Evolutionary conservation across 2,329 filamentous ascomycete genomes (phyloP), one percentile per base, ranked within the genome.

Genomic region (Annulohypoxylon truncatum): DNA sequence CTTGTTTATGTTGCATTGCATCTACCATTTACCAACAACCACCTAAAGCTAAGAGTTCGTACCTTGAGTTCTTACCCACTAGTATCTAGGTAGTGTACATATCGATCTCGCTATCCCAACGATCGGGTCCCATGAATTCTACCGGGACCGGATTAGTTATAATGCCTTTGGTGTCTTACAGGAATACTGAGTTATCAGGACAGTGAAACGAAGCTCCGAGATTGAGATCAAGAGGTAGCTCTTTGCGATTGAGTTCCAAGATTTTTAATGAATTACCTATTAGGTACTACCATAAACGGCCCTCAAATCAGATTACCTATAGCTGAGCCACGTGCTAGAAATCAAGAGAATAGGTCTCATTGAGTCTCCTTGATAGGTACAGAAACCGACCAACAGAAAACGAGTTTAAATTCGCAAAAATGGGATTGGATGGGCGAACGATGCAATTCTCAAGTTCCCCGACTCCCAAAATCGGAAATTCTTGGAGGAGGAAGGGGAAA

Each of bases 1-100:
- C 24, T 31, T 18, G 18, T 44, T 28, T 22, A 38, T 46, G 54
- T 63, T 62, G 44, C 64, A 67, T 53, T 60, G 59, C 54, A 60
- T 55, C 44, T 15, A 44, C n/a, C 18, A 38, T 24, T 7, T 12
- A 44, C 33, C 60, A 28, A n/a, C 12, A 38, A 31, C 10, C 28
- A 44, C 20, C 57, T 40, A 18, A 18, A 1, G 52, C 10, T 46
- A 9, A 50, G 22, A 22, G 29, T 44, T 51, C 26, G 40, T 31
- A 31, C 15, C 47, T 31, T 8, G 47, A 9, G 50, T 33, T 57
- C 46, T 26, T 12, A 24, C 40, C 4, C 3, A 18, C 22, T 9
- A n/a, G n/a, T n/a, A 12, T 42, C 38, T 42, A 42, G 22, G 22
- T 46, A 22, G 13, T 18, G 10, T 24, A 44, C 26, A 52, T 35